Conservation (phyloP, 1,284 basidiomycete genomes). For the Apiotrichum domesticum region DNA sequence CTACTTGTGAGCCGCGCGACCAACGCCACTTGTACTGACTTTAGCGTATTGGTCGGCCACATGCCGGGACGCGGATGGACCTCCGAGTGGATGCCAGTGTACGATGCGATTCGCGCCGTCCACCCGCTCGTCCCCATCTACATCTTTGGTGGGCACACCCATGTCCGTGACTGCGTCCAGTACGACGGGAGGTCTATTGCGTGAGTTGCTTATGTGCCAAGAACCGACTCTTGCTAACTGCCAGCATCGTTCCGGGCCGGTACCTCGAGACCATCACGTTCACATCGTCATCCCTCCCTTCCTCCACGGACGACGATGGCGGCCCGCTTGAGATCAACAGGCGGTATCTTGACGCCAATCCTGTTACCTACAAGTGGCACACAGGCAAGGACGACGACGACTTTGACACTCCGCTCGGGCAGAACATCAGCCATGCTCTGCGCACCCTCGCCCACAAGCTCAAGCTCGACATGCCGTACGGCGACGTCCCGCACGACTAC, state of each 20-base stretch:
- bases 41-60: conserved; percentile 35
- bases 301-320: conserved; percentile 14
- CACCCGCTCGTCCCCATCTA: conserved; percentile 70
- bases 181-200: conserved; percentile 44
- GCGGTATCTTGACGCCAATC: conserved; percentile 50
- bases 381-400: conserved; percentile 25
- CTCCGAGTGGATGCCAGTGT: conserved; percentile 61
- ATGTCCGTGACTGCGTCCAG: conserved; percentile 68
- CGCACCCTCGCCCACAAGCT: conserved; percentile 27
- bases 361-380: conserved; percentile 44
- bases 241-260: conserved; percentile 64
- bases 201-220: conserved; percentile 28
- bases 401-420: conserved; percentile 39
- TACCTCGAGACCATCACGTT: conserved; percentile 81
- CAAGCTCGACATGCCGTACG: conserved; percentile 50
- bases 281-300: conserved; percentile 38
- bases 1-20: conserved; percentile 52
- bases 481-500: conserved; percentile 67
- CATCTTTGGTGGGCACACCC: conserved; percentile 71
- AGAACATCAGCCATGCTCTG: conserved; percentile 32
- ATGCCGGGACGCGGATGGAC: conserved; percentile 43
- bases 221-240: conserved; percentile 58
- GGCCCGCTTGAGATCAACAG: conserved; percentile 41
- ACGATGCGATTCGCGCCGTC: conserved; percentile 63
- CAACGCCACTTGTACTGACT: not conserved